Base-by-base conservation (phyloP, 345 rosid genomes). In the Theobroma cacao region DNA sequence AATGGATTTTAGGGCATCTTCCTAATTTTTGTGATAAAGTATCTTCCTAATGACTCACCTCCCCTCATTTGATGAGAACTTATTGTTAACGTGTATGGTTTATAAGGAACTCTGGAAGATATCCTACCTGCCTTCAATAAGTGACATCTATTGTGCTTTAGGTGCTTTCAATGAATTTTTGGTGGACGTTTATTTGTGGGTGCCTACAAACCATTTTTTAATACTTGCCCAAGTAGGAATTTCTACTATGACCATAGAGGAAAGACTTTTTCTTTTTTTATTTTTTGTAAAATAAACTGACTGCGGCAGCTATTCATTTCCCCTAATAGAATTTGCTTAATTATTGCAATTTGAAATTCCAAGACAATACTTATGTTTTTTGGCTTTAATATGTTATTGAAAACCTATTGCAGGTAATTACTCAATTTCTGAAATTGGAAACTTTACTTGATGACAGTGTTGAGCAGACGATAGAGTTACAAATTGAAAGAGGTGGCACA, bases 401-500 rank as follows among this genome's bases (percentile, higher is more conserved):
- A 28, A 79, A 81, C 22, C 64, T 84, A 38, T 75, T 74, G 84
- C 89, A 96, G 99, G 94, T 96, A 43, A 86, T 87, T 75, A 94
- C 99, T 5, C 98, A 88, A 67, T 94, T 96, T 90, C 82, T 94
- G 79, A 89, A 73, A 76, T 80, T 96, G 90, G 99, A 94, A 85
- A 87, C 84, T 75, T 75, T 92, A 78, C 89, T 96, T 79, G 99
- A 96, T 88, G 97, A 92, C 52, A 80, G 88, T 81, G 94, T 96
- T 75, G 88, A 81, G 72, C 87, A 87, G 69, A 77, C 73, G 56
- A 79, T 96, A 82, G 90, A 85, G 80, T 66, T 96, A 76, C 88
- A 91, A 82, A 85, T 92, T 83, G 99, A 96, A 91, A 90, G 98
- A 86, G 99, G 99, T 81, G 97, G 98, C 76, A 72, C 79, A 47